These are phyloP conservation scores for Apiospora phragmitis DNA, from an alignment of 2,329 filamentous ascomycete species.

Conservation along the genomic window DNA sequence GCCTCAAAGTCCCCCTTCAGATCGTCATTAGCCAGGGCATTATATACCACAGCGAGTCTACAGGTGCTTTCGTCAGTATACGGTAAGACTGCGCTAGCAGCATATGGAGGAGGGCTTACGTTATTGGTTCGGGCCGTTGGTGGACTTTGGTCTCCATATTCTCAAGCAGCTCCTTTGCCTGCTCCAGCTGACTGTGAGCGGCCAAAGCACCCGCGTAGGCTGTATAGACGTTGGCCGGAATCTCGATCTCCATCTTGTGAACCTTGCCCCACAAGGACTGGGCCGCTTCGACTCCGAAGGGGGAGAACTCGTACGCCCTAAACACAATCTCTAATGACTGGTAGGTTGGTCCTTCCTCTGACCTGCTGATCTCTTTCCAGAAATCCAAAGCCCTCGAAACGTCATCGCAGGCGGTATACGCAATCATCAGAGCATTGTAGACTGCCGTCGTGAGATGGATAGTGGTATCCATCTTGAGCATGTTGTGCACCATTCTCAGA, in stretches of 20 bases:
- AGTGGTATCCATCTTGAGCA: slow-evolving; percentile 88
- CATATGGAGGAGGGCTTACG: slow-evolving; percentile 24
- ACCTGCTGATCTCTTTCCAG: slow-evolving; percentile 82
- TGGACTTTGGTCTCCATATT: slow-evolving; percentile 66
- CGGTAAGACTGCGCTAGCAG: background rate
- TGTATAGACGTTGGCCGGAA: slow-evolving; percentile 72
- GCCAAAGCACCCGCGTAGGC: slow-evolving; percentile 78
- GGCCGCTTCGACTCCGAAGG: slow-evolving; percentile 59
- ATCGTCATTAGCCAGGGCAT: slow-evolving; percentile 65
- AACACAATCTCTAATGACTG: slow-evolving; percentile 80
- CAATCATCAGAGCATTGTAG: slow-evolving; percentile 84
- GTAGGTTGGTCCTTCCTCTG: slow-evolving; percentile 83
- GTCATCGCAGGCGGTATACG: slow-evolving; percentile 71
- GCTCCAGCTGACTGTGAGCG: slow-evolving; percentile 68
- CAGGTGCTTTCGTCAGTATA: background rate
- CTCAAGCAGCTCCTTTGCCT: slow-evolving; percentile 65
- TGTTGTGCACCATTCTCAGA: slow-evolving; percentile 80
- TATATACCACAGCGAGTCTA: slow-evolving; percentile 76
- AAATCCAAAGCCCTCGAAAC: slow-evolving; percentile 70
- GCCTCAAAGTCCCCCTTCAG: slow-evolving; percentile 70
- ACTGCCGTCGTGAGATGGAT: slow-evolving; percentile 75
- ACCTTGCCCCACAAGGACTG: slow-evolving; percentile 72
- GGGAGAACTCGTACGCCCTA: slow-evolving; percentile 68
- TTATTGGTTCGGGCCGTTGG: slow-evolving; percentile 24
- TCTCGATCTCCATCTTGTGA: slow-evolving; percentile 72